Percentiles rank a stretch among this genome's conserved stretches.
Conservation (phyloP, 495 filamentous ascomycete species). For the Aspergillus hancockii region DNA sequence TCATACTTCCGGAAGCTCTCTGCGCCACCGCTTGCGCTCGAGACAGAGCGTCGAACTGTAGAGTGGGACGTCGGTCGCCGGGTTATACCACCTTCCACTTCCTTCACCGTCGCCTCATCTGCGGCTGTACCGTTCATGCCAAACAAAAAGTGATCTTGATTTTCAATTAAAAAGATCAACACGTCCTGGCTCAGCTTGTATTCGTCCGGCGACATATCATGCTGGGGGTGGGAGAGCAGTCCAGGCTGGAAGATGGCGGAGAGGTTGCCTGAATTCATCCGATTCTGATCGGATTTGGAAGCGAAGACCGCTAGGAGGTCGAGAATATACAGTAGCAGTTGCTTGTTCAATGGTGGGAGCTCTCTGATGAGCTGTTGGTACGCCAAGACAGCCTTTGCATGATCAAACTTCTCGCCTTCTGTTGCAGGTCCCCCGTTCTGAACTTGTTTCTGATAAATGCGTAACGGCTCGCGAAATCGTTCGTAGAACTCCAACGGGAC, state of each 20-base stretch:
- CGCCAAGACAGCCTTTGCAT: constrained; percentile 69
- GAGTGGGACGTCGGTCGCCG: constrained; percentile 55
- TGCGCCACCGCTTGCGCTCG: constrained; percentile 81
- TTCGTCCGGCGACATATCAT: constrained; percentile 92
- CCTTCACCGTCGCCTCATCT: constrained; percentile 83
- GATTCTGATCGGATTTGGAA: constrained; percentile 93
- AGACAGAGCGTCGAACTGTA: constrained; percentile 72
- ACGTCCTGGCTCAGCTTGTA: constrained; percentile 97
- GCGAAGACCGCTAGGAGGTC: constrained; percentile 98
- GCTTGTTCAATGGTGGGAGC: constrained; percentile 89
- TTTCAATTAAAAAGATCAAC: constrained; percentile 96
- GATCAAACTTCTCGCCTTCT: constrained; percentile 64
- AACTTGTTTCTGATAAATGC: constrained; percentile 72
- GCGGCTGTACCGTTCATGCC: constrained; percentile 92
- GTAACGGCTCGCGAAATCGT: constrained; percentile 81
- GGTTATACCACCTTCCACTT: constrained; percentile 69
- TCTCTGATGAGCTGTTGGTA: constrained; percentile 93
- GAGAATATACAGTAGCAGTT: constrained; percentile 93
- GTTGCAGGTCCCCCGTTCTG: constrained; percentile 20
- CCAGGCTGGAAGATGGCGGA: constrained; percentile 99
- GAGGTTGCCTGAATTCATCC: constrained; percentile 92
- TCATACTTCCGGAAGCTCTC: constrained; percentile 78
- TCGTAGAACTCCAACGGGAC: constrained; percentile 94
- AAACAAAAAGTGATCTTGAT: constrained; percentile 88
- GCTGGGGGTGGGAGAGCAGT: constrained; percentile 87